Conservation (phyloP, 352 stramenopile genomes). For the Phytophthora nicotianae region DNA sequence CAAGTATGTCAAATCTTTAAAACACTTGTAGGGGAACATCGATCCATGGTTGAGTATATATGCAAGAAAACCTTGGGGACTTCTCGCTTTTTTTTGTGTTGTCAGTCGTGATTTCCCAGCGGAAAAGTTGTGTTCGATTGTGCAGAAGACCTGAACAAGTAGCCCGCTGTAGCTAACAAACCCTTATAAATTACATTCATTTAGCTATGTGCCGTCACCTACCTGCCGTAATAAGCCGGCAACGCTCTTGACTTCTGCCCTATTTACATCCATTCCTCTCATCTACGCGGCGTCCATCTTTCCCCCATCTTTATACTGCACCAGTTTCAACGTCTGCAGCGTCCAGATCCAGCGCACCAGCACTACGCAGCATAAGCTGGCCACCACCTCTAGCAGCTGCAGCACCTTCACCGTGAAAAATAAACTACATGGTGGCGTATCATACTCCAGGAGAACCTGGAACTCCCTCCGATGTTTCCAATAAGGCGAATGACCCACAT, state of each 20-base stretch:
- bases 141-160: too few relatives aligned
- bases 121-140: too few relatives aligned
- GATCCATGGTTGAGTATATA: too few relatives aligned
- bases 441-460: slow-evolving; percentile 28
- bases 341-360: slow-evolving; percentile 30
- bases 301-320: slow-evolving; percentile 9
- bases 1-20: too few relatives aligned
- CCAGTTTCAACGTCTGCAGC: slow-evolving; percentile 9
- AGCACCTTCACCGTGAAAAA: slow-evolving; percentile 26
- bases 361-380: slow-evolving; percentile 20
- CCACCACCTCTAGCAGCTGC: slow-evolving; percentile 36
- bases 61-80: too few relatives aligned
- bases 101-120: too few relatives aligned
- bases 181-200: slow-evolving; percentile 39
- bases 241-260: not conserved
- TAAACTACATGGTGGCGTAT: slow-evolving; percentile 30
- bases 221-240: not conserved
- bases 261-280: slow-evolving; percentile 27
- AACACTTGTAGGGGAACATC: too few relatives aligned
- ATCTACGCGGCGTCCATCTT: slow-evolving; percentile 28
- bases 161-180: too few relatives aligned
- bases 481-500: slow-evolving; percentile 44
- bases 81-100: too few relatives aligned
- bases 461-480: slow-evolving; percentile 42
- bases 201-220: too few relatives aligned